phyloP scores from a whole-genome alignment of 164 flowering plant genomes.

The Aristolochia fimbriata region DNA sequence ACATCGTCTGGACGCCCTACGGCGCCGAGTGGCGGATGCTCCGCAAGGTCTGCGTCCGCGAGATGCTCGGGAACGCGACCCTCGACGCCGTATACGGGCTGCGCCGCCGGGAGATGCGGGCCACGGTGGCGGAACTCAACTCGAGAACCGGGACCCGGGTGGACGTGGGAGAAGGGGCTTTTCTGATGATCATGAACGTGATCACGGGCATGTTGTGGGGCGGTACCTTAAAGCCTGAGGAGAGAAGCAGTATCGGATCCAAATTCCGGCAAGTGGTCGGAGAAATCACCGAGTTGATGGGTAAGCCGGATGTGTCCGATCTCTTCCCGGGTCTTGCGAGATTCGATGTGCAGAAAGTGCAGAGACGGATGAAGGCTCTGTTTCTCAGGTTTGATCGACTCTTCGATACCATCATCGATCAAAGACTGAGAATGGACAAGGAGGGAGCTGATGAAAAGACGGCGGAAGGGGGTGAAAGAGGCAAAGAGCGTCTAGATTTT shows the following conservation, averaged over 20 bases:
- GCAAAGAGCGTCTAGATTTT: conserved; percentile 7
- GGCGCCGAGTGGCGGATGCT: conserved; percentile 39
- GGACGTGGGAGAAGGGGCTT: conserved; percentile 36
- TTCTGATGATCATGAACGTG: conserved; percentile 30
- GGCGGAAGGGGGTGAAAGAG: too few relatives aligned
- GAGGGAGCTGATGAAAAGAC: neutral
- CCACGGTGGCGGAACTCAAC: conserved; percentile 15
- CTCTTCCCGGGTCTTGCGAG: conserved; percentile 33
- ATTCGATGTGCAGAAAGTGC: conserved; percentile 46
- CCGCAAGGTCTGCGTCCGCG: conserved; percentile 32
- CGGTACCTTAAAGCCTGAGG: conserved; percentile 25
- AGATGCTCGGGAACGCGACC: conserved; percentile 23
- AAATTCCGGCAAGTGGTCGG: conserved; percentile 29
- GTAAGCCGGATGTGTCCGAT: conserved; percentile 46
- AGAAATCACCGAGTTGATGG: conserved; percentile 27
- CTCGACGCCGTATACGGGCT: conserved; percentile 28
- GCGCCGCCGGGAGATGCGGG: conserved; percentile 26
- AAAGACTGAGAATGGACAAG: conserved; percentile 17
- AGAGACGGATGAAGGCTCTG: conserved; percentile 16
- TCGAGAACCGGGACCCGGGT: conserved; percentile 19
- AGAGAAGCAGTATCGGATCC: conserved; percentile 20
- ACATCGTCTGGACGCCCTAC: conserved; percentile 33
- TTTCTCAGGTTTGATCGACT: conserved; percentile 24
- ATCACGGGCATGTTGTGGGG: conserved; percentile 52
- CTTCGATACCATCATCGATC: conserved; percentile 26